phyloP scores from a whole-genome alignment of 441 rosid species.

The Erodium moschatum region DNA sequence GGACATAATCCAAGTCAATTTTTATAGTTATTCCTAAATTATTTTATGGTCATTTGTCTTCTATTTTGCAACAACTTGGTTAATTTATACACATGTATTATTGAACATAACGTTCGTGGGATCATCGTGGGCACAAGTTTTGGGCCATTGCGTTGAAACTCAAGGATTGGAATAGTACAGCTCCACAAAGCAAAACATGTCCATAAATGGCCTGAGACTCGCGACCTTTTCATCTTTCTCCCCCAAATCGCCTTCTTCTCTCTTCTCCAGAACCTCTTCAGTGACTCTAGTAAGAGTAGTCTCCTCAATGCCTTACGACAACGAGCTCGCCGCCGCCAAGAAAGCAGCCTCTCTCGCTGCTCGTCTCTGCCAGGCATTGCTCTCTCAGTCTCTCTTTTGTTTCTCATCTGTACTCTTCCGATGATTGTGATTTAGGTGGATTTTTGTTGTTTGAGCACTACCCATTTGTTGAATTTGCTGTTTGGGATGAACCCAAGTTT shows the following conservation, averaged over 20 bases:
- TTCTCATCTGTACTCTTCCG: not conserved
- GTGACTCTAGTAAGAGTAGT: slow-evolving; percentile 1
- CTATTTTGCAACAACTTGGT: too few species aligned
- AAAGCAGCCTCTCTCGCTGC: slow-evolving; percentile 82
- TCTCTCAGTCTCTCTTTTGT: not conserved
- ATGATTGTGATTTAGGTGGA: not conserved
- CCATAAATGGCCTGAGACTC: slow-evolving; percentile 7
- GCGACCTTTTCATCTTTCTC: not conserved
- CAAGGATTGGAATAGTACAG: not conserved
- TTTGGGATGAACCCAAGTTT: slow-evolving; percentile 10
- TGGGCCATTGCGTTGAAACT: not conserved
- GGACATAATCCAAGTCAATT: too few species aligned
- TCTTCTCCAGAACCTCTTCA: slow-evolving; percentile 18
- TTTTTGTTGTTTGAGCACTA: slow-evolving; percentile 7
- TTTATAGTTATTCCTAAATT: too few species aligned
- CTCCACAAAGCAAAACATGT: not conserved
- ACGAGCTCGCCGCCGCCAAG: slow-evolving; percentile 79
- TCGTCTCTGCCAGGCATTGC: slow-evolving; percentile 67
- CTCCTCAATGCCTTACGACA: slow-evolving; percentile 52
- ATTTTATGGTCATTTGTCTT: too few species aligned
- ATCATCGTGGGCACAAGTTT: not conserved
- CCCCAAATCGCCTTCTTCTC: slow-evolving; percentile 7
- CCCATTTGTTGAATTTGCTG: slow-evolving; percentile 5
- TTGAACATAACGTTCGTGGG: not conserved
- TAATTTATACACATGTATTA: not conserved